Conservation (phyloP, 768 basidiomycete genomes). For the Chiua virens region DNA sequence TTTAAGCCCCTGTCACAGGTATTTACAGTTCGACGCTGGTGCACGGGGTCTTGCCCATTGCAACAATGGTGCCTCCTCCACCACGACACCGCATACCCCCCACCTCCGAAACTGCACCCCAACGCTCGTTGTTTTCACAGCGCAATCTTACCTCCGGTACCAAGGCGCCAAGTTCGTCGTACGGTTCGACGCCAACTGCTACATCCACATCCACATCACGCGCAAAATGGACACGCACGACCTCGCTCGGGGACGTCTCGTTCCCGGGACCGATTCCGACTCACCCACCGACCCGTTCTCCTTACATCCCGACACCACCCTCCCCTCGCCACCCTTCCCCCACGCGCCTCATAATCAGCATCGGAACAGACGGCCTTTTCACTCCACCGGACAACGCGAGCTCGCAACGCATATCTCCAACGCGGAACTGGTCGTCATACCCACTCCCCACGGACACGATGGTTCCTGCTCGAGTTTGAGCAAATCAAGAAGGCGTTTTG, state of each 20-base stretch:
- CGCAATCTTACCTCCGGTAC: slow-evolving; percentile 60
- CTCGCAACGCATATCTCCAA: slow-evolving; percentile 78
- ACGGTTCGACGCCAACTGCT: slow-evolving; percentile 98
- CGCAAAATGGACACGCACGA: slow-evolving; percentile 94
- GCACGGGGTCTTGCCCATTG: too few relatives aligned
- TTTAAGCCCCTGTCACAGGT: too few relatives aligned
- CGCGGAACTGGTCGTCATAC: slow-evolving; percentile 79
- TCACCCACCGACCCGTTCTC: too few relatives aligned
- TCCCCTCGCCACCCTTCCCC: slow-evolving; percentile 71
- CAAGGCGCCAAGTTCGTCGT: slow-evolving; percentile 97
- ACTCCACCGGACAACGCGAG: slow-evolving; percentile 84
- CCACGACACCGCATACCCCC: slow-evolving; percentile 15
- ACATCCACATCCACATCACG: slow-evolving; percentile 77
- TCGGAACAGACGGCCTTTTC: slow-evolving; percentile 93
- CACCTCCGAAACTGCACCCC: slow-evolving; percentile 2
- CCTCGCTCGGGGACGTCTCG: too few relatives aligned
- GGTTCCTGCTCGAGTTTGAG: slow-evolving; percentile 98
- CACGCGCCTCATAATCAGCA: slow-evolving; percentile 82
- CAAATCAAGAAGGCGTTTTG: slow-evolving; percentile 67
- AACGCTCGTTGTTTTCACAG: too few relatives aligned
- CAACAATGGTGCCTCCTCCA: too few relatives aligned
- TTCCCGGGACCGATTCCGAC: too few relatives aligned
- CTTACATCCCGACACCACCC: too few relatives aligned
- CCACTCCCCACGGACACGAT: slow-evolving; percentile 90
- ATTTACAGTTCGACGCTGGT: too few relatives aligned